Evolutionary conservation across 331 rosid species (phyloP).

Genomic region (Acacia concinna): DNA sequence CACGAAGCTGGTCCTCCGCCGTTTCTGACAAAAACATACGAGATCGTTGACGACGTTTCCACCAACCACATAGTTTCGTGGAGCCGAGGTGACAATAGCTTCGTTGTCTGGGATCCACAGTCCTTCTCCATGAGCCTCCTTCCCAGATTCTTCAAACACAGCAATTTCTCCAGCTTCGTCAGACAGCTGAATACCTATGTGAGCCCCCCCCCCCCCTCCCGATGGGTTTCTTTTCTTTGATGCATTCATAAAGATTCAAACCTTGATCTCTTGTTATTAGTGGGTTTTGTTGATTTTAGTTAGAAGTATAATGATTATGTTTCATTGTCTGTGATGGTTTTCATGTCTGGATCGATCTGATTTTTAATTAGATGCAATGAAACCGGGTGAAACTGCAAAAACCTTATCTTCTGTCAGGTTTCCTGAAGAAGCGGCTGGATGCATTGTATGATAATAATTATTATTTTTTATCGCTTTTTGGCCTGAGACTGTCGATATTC

Average conservation of each 20-base stretch:
- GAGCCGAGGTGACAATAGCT: constrained; percentile 76
- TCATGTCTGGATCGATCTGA: neutral
- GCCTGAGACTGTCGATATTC: neutral
- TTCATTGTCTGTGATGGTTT: neutral
- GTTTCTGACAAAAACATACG: constrained; percentile 80
- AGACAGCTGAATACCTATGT: constrained; percentile 95
- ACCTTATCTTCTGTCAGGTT: constrained; percentile 27
- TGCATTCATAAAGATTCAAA: neutral
- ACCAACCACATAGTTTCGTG: constrained; percentile 74
- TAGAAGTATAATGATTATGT: neutral
- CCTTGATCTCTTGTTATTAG: neutral
- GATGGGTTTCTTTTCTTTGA: neutral
- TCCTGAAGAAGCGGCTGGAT: constrained; percentile 39
- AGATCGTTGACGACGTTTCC: constrained; percentile 67
- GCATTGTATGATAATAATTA: neutral
- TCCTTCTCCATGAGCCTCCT: constrained; percentile 65
- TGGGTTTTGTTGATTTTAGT: neutral
- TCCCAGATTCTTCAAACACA: constrained; percentile 87
- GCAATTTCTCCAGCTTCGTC: constrained; percentile 89
- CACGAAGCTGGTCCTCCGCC: constrained; percentile 78
- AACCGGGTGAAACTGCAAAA: constrained; percentile 2
- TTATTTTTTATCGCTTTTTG: neutral
- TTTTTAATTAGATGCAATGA: neutral
- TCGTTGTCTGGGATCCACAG: constrained; percentile 83
- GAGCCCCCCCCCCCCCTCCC: constrained; percentile 13